A percentile compares a stretch with the other conserved stretches of the same genome.
Evolutionary conservation across 1,284 basidiomycete genomes (phyloP).

Genomic region (Heterobasidion occidentale): DNA sequence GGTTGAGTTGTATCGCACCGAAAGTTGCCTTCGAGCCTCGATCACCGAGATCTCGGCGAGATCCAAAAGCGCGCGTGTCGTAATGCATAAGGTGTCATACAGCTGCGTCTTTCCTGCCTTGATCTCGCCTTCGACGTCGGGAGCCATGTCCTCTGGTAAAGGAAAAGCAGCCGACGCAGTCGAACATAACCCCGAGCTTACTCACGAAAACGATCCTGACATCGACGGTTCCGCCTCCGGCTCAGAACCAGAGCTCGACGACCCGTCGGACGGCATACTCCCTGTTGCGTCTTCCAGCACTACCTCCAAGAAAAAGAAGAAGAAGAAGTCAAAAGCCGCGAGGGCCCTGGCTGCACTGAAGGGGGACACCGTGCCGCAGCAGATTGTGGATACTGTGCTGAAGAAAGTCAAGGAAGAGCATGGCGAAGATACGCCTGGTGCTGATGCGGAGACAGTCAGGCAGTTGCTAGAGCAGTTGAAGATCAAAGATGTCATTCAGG

Average conservation of each 20-base stretch:
- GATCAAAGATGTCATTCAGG: constrained; percentile 66
- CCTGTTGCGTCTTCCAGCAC: constrained; percentile 17
- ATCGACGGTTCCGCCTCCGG: constrained; percentile 21
- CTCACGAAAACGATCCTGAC: constrained; percentile 16
- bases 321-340: constrained; percentile 63
- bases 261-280: constrained; percentile 14
- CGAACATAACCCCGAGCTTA: background rate
- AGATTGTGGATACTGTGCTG: constrained; percentile 50
- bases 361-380: constrained; percentile 48
- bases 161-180: constrained; percentile 8
- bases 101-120: too few relatives aligned
- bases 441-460: constrained; percentile 52
- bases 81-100: background rate
- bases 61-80: background rate
- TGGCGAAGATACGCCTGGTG: constrained; percentile 34
- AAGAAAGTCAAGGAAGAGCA: constrained; percentile 53
- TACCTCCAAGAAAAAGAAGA: constrained; percentile 61
- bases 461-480: constrained; percentile 60
- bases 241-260: constrained; percentile 24
- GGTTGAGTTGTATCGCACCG: too few relatives aligned
- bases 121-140: too few relatives aligned
- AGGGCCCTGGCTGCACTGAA: constrained; percentile 44
- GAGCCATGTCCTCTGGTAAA: constrained; percentile 8
- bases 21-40: too few relatives aligned
- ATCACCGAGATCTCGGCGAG: background rate